Percentiles rank a stretch among this genome's conserved stretches.
Conservation (phyloP, 192 early-diverging fungal species). For the Lobosporangium transversale region DNA sequence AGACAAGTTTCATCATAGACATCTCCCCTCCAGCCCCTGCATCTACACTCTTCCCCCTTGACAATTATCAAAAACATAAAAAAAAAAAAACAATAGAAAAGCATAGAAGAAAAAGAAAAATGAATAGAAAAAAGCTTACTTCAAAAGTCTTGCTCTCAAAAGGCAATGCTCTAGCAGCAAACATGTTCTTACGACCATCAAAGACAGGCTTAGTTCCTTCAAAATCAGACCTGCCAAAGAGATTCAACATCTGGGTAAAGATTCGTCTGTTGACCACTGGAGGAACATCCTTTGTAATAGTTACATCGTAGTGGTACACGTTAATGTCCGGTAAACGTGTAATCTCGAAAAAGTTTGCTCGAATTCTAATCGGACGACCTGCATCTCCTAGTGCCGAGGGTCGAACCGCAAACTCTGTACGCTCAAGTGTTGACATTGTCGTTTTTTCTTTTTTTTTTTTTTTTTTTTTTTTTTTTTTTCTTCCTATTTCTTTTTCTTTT, state of each 20-base stretch:
- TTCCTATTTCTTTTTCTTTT: background rate
- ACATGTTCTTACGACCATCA: constrained; percentile 89
- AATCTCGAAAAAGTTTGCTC: constrained; percentile 85
- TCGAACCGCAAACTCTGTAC: constrained; percentile 59
- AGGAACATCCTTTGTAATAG: constrained; percentile 81
- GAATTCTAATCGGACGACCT: constrained; percentile 59
- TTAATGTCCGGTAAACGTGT: constrained; percentile 66
- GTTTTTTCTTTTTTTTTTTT: background rate
- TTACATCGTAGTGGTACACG: constrained; percentile 92
- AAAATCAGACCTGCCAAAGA: constrained; percentile 63
- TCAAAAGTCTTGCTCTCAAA: constrained; percentile 69
- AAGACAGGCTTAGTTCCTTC: constrained; percentile 75
- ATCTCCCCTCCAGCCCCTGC: background rate
- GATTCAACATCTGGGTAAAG: constrained; percentile 72
- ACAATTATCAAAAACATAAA: too few species aligned
- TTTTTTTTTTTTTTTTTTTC: background rate
- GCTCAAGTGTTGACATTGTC: constrained; percentile 6
- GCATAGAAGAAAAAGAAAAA: background rate
- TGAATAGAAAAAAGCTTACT: constrained; percentile 25
- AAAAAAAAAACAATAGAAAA: background rate
- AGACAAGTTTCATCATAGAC: background rate
- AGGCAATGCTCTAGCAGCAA: constrained; percentile 64
- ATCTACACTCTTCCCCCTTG: too few species aligned
- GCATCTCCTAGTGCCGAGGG: constrained; percentile 52
- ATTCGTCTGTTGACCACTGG: constrained; percentile 77